A percentile compares a stretch with the other conserved stretches of the same genome.
These are phyloP conservation scores for Lyophyllum shimeji DNA, from an alignment of 768 basidiomycete species.

Conservation along the genomic window DNA sequence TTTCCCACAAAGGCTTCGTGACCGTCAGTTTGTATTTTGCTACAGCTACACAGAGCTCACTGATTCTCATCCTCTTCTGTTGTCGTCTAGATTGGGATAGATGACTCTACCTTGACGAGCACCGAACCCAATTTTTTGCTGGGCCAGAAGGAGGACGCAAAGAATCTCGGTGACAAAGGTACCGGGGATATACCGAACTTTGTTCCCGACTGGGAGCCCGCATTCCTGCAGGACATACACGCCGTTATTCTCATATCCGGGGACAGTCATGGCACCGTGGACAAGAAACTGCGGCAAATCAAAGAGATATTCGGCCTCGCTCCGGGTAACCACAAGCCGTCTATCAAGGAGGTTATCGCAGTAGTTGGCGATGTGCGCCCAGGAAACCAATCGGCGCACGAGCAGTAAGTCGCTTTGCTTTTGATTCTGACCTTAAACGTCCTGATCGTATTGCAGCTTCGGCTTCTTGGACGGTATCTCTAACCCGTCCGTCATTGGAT, in stretches of 20 bases:
- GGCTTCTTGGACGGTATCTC: constrained; percentile 55
- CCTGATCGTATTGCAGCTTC: constrained; percentile 30
- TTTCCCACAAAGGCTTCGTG: constrained; percentile 48
- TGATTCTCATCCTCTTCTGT: not conserved
- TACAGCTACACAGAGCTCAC: not conserved
- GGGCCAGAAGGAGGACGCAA: constrained; percentile 42
- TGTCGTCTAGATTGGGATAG: constrained; percentile 34
- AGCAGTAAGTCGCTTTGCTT: constrained; percentile 35
- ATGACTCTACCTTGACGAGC: constrained; percentile 33
- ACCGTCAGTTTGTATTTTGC: constrained; percentile 25
- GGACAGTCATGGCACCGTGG: constrained; percentile 36
- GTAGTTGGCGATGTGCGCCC: constrained; percentile 44
- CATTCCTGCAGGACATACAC: constrained; percentile 46
- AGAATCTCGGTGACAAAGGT: constrained; percentile 37
- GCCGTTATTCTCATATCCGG: constrained; percentile 51
- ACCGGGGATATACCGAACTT: constrained; percentile 20
- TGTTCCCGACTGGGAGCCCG: constrained; percentile 46
- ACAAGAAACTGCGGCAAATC: constrained; percentile 33
- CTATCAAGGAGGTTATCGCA: constrained; percentile 37
- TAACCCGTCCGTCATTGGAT: constrained; percentile 45
- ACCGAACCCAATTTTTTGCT: constrained; percentile 31
- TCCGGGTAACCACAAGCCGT: constrained; percentile 18
- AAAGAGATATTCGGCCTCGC: constrained; percentile 34
- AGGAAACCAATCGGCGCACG: constrained; percentile 40
- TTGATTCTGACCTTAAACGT: no score